Conservation (phyloP, 1,284 basidiomycete species). For the Crepidotus sp. region DNA sequence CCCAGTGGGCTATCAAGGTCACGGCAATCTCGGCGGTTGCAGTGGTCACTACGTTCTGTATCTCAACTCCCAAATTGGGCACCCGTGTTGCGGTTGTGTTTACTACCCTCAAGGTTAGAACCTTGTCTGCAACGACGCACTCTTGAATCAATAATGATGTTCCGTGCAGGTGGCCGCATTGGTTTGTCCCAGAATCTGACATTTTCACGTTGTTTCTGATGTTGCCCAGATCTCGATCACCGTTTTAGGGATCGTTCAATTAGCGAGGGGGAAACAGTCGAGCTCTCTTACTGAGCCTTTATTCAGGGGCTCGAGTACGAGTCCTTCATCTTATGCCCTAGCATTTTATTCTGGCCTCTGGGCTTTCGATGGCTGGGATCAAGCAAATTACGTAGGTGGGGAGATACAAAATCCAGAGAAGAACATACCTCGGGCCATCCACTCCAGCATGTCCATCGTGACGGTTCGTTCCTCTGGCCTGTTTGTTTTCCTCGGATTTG, state of each 20-base stretch:
- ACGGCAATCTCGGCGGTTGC: conserved; percentile 72
- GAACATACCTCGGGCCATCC: conserved; percentile 86
- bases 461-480: conserved; percentile 37
- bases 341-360: conserved; percentile 94
- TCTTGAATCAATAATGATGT: conserved; percentile 6
- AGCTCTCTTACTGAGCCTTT: conserved; percentile 55
- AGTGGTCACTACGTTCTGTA: conserved; percentile 68
- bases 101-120: conserved; percentile 73
- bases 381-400: conserved; percentile 84
- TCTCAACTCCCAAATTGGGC: conserved; percentile 73
- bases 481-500: conserved; percentile 1
- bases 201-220: conserved; percentile 3
- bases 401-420: conserved; percentile 82
- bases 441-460: conserved; percentile 78
- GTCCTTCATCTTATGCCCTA: conserved; percentile 80
- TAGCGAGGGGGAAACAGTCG: conserved; percentile 59
- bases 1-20: conserved; percentile 89
- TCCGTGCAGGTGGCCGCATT: conserved; percentile 50
- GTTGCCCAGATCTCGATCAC: conserved; percentile 54
- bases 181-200: conserved; percentile 29
- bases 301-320: conserved; percentile 69
- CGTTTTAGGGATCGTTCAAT: conserved; percentile 65
- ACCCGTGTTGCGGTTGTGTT: conserved; percentile 79
- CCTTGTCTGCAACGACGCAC: conserved; percentile 1
- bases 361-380: conserved; percentile 95